Base-by-base conservation (phyloP, 176 grass and related monocot genomes). In the Tillandsia leiboldiana region DNA sequence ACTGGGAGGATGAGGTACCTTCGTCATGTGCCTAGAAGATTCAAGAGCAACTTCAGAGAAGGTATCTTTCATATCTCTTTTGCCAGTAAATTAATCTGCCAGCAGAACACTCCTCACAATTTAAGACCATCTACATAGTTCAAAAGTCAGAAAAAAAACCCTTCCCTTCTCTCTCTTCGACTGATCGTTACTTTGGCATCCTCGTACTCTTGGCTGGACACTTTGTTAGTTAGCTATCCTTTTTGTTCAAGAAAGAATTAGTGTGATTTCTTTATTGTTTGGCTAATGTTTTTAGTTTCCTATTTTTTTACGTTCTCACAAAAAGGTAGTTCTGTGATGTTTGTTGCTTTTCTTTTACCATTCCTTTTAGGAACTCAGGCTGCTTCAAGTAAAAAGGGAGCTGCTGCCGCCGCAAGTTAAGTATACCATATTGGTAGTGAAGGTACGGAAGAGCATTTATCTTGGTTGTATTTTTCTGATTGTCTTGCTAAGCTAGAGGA, bases 361-460 rank as follows among this genome's bases (percentile, higher is more conserved):
- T 61, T 20, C 22, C n/a, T 77, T 53, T 63, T 73, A 96, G 88
- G 92, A 1, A 96, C 88, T 20, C 76, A 87, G 73, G 88, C 92
- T 73, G 59, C 88, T 20, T 73, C 92, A 0, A 91, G 79, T 81
- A 96, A 96, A 71, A 80, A 27, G 15, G 56, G 17, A 18, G 70
- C 80, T n/a, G 72, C 71, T 1, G 62, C 72, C 2, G 65, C 71
- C 10, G 58, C 73, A 52, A 15, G 18, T 77, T 68, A 20, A 61
- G 56, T 11, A 56, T 56, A 13, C 52, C 33, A 42, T 42, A 42
- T 56, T 56, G 52, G 13, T 15, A 56, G 52, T 61, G 6, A 15
- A 61, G n/a, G 56, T 18, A 10, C 22, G 17, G 10, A 61, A 17
- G 20, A 59, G 54, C 15, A 61, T 61, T 18, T 61, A 20, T 20